Conservation (phyloP, 1,284 basidiomycete genomes). For the Sporisorium reilianum region DNA sequence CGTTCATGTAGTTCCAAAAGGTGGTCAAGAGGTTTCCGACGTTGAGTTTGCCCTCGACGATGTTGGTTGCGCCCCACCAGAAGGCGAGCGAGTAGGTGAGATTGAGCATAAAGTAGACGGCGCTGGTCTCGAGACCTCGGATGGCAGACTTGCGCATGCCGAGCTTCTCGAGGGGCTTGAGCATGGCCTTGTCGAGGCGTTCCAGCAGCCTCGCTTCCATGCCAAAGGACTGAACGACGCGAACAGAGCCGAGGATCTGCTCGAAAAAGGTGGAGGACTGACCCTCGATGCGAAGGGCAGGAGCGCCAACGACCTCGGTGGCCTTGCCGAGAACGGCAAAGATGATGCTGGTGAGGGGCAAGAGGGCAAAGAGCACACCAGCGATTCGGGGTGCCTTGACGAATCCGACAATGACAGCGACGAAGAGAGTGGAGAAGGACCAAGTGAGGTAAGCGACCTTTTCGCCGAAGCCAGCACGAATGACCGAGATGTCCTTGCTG, state of each 20-base stretch:
- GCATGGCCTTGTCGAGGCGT: slow-evolving; percentile 67
- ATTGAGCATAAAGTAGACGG: slow-evolving; percentile 60
- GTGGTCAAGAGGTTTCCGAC: slow-evolving; percentile 57
- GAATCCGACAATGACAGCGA: slow-evolving; percentile 69
- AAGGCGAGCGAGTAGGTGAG: slow-evolving; percentile 57
- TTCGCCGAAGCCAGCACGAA: slow-evolving; percentile 70
- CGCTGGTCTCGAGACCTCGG: slow-evolving; percentile 53
- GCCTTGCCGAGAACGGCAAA: slow-evolving; percentile 67
- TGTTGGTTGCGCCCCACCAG: slow-evolving; percentile 61
- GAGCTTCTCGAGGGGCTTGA: slow-evolving; percentile 65
- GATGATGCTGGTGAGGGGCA: slow-evolving; percentile 68
- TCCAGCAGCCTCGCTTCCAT: slow-evolving; percentile 66
- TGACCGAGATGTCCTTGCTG: slow-evolving; percentile 70
- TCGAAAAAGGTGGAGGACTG: slow-evolving; percentile 70
- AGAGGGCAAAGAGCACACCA: slow-evolving; percentile 70
- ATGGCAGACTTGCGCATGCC: slow-evolving; percentile 65
- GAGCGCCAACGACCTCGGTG: slow-evolving; percentile 62
- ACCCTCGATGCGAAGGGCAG: slow-evolving; percentile 68
- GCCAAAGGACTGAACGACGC: slow-evolving; percentile 71
- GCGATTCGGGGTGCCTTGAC: slow-evolving; percentile 69
- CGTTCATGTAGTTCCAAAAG: slow-evolving; percentile 66
- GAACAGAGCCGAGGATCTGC: slow-evolving; percentile 70
- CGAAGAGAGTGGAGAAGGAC: slow-evolving; percentile 65
- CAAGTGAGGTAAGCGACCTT: slow-evolving; percentile 70
- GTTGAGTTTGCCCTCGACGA: slow-evolving; percentile 46